Evolutionary conservation across 106 monocot genomes (phyloP), one percentile per base, ranked within the genome.

Genomic region (Dioscorea dumetorum): DNA sequence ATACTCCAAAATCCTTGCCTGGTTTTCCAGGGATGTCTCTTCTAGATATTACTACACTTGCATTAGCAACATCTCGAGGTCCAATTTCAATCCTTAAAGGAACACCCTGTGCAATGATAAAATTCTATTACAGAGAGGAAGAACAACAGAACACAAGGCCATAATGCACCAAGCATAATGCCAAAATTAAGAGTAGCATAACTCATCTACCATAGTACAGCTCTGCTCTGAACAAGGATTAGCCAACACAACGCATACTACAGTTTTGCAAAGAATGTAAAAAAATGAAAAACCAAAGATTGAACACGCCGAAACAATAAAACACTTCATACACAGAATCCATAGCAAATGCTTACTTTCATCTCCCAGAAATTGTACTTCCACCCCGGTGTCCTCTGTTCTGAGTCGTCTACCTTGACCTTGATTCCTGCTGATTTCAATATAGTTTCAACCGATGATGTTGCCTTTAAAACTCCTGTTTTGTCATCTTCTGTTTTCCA

Each of bases 331-430:
- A 28, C 28, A 28, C 28, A 28, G 28, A 28, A 28, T 28, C 28
- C 3, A 28, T 28, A 28, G 60, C 20, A 22, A 21, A 60, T 22
- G 22, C 60, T 60, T 87, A 90, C 94, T 69, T 97, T 97, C 91
- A 97, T 91, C 76, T 97, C 95, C 88, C 91, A 97, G 63, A 91
- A 92, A 70, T 97, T 88, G 64, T 82, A 97, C 74, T 97, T 97
- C 91, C 95, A 97, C 60, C 95, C 91, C 20, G 95, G 95, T 24
- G 88, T 91, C 49, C 82, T 81, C 69, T 89, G 84, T 61, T 91
- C 91, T 31, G 88, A 86, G 58, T 87, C 82, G 76, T 97, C 95
- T 57, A 97, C 70, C 77, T 91, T 91, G 66, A 97, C 88, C 75
- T 74, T 91, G 28, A 97, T 76, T 33, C 86, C 95, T 23, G 78